Percentiles rank a stretch among this genome's conserved stretches.
phyloP scores from a whole-genome alignment of 352 stramenopile species.

The Phytophthora citrophthora region DNA sequence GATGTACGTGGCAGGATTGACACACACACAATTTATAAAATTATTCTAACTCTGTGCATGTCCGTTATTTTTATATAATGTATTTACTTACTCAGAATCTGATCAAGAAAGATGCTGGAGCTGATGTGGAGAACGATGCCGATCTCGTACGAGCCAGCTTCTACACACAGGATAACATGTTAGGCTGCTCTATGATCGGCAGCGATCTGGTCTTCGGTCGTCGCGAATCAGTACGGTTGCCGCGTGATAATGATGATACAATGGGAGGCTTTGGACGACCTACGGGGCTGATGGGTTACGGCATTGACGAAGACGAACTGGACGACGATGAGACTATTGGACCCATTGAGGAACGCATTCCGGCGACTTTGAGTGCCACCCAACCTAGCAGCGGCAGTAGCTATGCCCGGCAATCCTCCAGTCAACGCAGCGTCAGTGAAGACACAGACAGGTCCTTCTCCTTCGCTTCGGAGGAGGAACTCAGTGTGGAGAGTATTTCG shows the following conservation, averaged over 20 bases:
- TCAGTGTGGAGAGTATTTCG: slow-evolving; percentile 42
- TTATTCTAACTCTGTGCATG: slow-evolving; percentile 3
- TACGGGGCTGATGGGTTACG: slow-evolving; percentile 41
- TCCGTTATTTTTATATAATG: slow-evolving; percentile 24
- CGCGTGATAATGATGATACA: slow-evolving; percentile 4
- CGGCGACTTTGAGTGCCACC: slow-evolving; percentile 20
- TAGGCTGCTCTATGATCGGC: slow-evolving; percentile 43
- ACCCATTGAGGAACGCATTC: slow-evolving; percentile 31
- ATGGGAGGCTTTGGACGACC: slow-evolving; percentile 35
- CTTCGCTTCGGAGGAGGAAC: slow-evolving; percentile 61
- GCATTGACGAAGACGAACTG: slow-evolving; percentile 43
- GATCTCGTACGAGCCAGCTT: slow-evolving; percentile 51
- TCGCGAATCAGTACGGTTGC: slow-evolving; percentile 29
- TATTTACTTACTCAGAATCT: slow-evolving; percentile 37
- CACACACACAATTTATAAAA: background rate
- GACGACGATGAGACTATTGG: slow-evolving; percentile 38
- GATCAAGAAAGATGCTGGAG: slow-evolving; percentile 46
- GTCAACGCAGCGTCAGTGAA: slow-evolving; percentile 56
- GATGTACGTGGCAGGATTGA: slow-evolving; percentile 45
- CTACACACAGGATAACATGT: slow-evolving; percentile 47
- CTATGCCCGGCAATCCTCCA: slow-evolving; percentile 39
- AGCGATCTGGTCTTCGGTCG: slow-evolving; percentile 58
- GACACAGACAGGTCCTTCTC: slow-evolving; percentile 75
- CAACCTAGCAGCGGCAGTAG: slow-evolving; percentile 28
- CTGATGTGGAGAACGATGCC: slow-evolving; percentile 34